phyloP scores from a whole-genome alignment of 2,329 filamentous ascomycete species.

The Xylariaceae sp. region DNA sequence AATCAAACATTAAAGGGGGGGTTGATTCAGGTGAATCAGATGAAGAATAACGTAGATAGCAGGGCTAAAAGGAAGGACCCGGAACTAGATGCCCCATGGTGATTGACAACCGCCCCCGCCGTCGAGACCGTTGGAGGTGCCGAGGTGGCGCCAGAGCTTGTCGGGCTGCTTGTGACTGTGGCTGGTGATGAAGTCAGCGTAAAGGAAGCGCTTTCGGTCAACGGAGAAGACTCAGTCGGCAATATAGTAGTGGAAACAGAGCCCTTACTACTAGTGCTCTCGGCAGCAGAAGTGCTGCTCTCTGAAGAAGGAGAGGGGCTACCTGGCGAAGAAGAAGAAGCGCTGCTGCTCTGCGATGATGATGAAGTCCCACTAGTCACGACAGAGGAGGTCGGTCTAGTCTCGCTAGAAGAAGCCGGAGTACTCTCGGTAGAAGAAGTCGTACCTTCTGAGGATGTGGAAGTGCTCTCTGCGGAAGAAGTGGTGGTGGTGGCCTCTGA shows the following conservation, averaged over 20 bases:
- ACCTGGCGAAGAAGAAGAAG: slow-evolving; percentile 4
- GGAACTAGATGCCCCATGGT: slow-evolving; percentile 4
- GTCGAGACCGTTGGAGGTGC: slow-evolving; percentile 18
- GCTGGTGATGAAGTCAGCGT: slow-evolving; percentile 14
- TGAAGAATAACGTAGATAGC: slow-evolving; percentile 30
- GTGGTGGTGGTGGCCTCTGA: slow-evolving; percentile 1
- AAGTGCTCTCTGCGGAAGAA: background rate
- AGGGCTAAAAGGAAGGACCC: slow-evolving; percentile 28
- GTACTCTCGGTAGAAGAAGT: background rate
- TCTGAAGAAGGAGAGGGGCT: slow-evolving; percentile 1
- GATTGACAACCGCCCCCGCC: slow-evolving; percentile 21
- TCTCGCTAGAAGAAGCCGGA: background rate
- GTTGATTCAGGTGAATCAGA: slow-evolving; percentile 24
- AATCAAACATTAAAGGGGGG: slow-evolving; percentile 22
- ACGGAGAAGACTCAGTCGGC: background rate
- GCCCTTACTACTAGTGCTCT: slow-evolving; percentile 1
- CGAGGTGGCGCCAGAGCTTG: slow-evolving; percentile 6
- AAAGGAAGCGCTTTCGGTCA: slow-evolving; percentile 1
- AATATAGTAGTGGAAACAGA: background rate
- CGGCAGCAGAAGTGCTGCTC: slow-evolving; percentile 1
- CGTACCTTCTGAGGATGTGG: background rate
- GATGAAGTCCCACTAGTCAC: no score
- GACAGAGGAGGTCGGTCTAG: background rate
- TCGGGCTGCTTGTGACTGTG: slow-evolving; percentile 17
- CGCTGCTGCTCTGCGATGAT: slow-evolving; percentile 6